A percentile compares a stretch with the other conserved stretches of the same genome.
Evolutionary conservation across 169 alveolate species (phyloP).

Genomic region (Eimeria zaria): DNA sequence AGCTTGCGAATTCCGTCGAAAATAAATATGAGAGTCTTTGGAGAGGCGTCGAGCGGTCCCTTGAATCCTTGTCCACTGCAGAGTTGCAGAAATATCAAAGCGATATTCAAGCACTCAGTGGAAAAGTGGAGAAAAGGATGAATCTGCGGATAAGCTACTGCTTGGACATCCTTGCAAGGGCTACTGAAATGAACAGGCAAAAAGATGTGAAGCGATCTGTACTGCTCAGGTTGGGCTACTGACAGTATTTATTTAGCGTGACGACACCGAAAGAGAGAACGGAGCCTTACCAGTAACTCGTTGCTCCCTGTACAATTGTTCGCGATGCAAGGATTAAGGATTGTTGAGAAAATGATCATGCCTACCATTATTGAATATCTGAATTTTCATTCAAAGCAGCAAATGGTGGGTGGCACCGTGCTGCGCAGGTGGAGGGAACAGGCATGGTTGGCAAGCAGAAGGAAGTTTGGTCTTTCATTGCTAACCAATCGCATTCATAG

Average conservation of each 20-base stretch:
- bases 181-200: constrained; percentile 8
- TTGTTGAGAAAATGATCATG: neutral
- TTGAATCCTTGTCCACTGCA: constrained; percentile 24
- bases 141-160: constrained; percentile 53
- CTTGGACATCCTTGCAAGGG: constrained; percentile 50
- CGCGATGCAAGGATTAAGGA: neutral
- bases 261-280: neutral
- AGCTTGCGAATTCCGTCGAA: constrained; percentile 36
- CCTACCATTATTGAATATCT: neutral
- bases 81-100: constrained; percentile 45
- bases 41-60: constrained; percentile 29
- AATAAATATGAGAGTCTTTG: constrained; percentile 57
- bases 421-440: constrained; percentile 60
- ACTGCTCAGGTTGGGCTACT: constrained; percentile 53
- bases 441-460: constrained; percentile 54
- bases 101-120: constrained; percentile 31
- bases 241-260: neutral
- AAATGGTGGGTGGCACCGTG: neutral
- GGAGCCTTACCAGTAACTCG: neutral
- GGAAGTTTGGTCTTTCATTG: constrained; percentile 21
- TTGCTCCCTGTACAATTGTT: neutral
- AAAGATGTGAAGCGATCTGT: constrained; percentile 39
- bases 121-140: constrained; percentile 33
- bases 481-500: constrained; percentile 19
- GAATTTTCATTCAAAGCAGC: neutral